Conservation (phyloP, 768 basidiomycete genomes). For the Suillus weaverae region DNA sequence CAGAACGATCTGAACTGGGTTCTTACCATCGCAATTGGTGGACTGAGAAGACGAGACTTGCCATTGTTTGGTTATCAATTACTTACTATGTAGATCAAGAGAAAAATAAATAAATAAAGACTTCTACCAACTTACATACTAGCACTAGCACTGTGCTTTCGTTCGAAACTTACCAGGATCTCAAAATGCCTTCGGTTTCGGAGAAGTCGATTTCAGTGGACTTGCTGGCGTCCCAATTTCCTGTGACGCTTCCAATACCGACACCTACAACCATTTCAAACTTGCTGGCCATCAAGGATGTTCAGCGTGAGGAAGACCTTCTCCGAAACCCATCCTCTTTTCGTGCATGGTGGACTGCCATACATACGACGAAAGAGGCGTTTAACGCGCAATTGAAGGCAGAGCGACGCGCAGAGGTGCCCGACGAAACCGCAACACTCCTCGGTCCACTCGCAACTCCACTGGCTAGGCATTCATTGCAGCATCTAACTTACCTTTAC, state of each 20-base stretch:
- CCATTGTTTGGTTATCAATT: neutral
- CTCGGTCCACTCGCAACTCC: slow-evolving; percentile 81
- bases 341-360: slow-evolving; percentile 90
- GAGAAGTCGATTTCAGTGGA: slow-evolving; percentile 49
- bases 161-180: neutral
- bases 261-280: slow-evolving; percentile 76
- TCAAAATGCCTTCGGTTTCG: slow-evolving; percentile 58
- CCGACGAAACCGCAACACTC: slow-evolving; percentile 52
- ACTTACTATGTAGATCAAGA: neutral
- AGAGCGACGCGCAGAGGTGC: slow-evolving; percentile 46
- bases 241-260: slow-evolving; percentile 83
- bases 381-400: slow-evolving; percentile 56
- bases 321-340: slow-evolving; percentile 89
- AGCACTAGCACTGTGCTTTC: neutral
- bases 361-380: slow-evolving; percentile 71
- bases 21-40: slow-evolving; percentile 29
- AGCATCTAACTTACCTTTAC: slow-evolving; percentile 88
- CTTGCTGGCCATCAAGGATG: slow-evolving; percentile 71
- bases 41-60: neutral
- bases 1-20: neutral
- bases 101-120: slow-evolving; percentile 3
- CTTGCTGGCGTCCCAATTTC: slow-evolving; percentile 62
- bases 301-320: slow-evolving; percentile 92
- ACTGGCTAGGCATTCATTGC: slow-evolving; percentile 71
- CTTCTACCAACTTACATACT: neutral